Percentiles rank a stretch among this genome's conserved stretches.
Evolutionary conservation across 495 filamentous ascomycete genomes (phyloP).

Genomic region (Aspergillus haitiensis): DNA sequence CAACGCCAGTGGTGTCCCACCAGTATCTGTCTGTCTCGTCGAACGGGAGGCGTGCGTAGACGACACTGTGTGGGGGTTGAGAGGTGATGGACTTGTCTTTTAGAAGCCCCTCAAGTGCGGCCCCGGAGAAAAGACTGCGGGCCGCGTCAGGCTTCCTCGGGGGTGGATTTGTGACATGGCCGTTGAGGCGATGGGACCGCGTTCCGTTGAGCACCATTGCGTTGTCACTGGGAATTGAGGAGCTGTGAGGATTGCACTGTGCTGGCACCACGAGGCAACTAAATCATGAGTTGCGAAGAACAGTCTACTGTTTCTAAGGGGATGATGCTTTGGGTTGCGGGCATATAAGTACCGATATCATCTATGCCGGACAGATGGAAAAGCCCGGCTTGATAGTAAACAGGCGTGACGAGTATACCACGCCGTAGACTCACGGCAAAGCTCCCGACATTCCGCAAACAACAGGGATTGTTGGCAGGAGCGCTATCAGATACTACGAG

Average conservation of each 20-base stretch:
- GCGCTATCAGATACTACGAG: not conserved
- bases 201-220: not conserved
- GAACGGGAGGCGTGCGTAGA: constrained; percentile 2
- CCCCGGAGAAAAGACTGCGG: not conserved
- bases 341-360: not conserved
- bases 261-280: not conserved
- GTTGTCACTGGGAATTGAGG: not conserved
- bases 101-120: constrained; percentile 5
- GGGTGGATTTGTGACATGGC: not conserved
- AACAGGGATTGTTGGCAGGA: not conserved
- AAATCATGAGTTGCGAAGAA: not conserved
- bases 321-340: not conserved
- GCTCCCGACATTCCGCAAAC: not conserved
- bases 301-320: not conserved
- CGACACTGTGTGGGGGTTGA: not conserved
- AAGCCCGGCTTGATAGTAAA: not conserved
- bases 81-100: constrained; percentile 4
- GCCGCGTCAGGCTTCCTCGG: not conserved
- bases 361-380: not conserved
- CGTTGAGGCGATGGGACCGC: not conserved
- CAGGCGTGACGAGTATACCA: not conserved
- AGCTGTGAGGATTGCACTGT: not conserved
- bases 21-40: constrained; percentile 5
- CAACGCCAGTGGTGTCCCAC: constrained; percentile 4
- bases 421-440: not conserved